These are phyloP conservation scores for Scleromitrula shiraiana DNA, from an alignment of 2,329 filamentous ascomycete species.

Conservation along the genomic window DNA sequence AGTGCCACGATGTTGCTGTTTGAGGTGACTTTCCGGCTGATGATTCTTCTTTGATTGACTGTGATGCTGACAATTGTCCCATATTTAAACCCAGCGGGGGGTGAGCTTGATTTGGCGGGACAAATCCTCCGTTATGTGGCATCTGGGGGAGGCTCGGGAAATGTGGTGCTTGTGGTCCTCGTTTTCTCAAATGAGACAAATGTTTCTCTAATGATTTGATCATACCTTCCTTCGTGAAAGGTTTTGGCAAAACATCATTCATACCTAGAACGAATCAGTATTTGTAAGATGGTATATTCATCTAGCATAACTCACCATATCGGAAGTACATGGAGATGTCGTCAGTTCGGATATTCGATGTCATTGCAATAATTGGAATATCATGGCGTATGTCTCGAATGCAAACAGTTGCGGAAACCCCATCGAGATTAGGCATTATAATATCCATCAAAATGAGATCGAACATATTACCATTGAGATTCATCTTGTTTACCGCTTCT, in stretches of 20 bases:
- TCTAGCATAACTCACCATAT: constrained; percentile 60
- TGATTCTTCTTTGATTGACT: constrained; percentile 28
- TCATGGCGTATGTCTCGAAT: constrained; percentile 79
- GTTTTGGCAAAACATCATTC: constrained; percentile 95
- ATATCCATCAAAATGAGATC: constrained; percentile 83
- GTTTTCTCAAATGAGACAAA: constrained; percentile 72
- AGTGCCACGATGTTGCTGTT: constrained; percentile 27
- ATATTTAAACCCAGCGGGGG: constrained; percentile 25
- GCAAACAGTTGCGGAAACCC: constrained; percentile 87
- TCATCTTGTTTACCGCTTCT: constrained; percentile 83
- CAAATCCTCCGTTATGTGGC: constrained; percentile 21
- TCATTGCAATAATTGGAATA: constrained; percentile 95
- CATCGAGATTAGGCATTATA: constrained; percentile 94
- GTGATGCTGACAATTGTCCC: constrained; percentile 22
- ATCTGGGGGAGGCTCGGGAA: constrained; percentile 19
- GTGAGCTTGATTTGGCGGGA: constrained; percentile 19
- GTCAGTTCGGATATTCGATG: constrained; percentile 92
- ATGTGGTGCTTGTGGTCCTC: constrained; percentile 24
- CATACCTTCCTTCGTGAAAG: constrained; percentile 85
- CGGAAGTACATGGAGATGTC: constrained; percentile 97
- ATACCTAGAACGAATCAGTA: constrained; percentile 57
- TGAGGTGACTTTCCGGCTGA: constrained; percentile 29
- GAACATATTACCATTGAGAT: constrained; percentile 41
- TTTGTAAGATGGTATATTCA: constrained; percentile 5
- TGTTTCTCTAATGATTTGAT: constrained; percentile 83